Conservation (phyloP, 352 stramenopile genomes). For the Globisporangium abappressorium region DNA sequence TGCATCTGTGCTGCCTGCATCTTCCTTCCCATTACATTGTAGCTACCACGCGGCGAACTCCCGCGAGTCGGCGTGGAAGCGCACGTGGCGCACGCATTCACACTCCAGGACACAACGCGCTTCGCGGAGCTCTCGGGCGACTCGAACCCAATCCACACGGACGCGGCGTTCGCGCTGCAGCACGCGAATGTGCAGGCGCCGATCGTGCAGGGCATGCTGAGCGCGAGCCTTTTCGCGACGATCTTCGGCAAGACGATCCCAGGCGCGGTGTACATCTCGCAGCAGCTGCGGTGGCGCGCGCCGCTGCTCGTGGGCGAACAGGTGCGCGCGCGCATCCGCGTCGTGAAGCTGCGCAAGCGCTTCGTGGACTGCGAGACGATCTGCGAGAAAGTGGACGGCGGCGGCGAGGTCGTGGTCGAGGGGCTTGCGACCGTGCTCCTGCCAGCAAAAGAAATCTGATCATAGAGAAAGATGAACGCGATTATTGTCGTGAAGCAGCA, state of each 20-base stretch:
- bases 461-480: neutral
- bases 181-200: conserved; percentile 30
- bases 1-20: neutral
- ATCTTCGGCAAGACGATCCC: conserved; percentile 77
- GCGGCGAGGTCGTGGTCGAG: conserved; percentile 58
- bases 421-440: conserved; percentile 68
- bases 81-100: conserved; percentile 57
- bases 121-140: conserved; percentile 71
- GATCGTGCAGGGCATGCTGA: conserved; percentile 81
- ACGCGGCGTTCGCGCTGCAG: conserved; percentile 35
- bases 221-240: conserved; percentile 74
- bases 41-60: conserved; percentile 48
- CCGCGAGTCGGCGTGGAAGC: conserved; percentile 57
- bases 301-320: conserved; percentile 64
- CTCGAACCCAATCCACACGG: conserved; percentile 76
- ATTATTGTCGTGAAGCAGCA: neutral
- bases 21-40: neutral
- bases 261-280: conserved; percentile 70
- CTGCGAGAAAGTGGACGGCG: conserved; percentile 47
- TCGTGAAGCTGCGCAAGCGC: conserved; percentile 55
- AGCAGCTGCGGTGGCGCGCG: conserved; percentile 62
- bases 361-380: conserved; percentile 76
- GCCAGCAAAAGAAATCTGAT: conserved; percentile 15
- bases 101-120: conserved; percentile 47
- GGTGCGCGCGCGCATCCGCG: conserved; percentile 56